Percentiles rank a stretch among this genome's conserved stretches.
Evolutionary conservation across 139 green algal genomes (phyloP).

Genomic region (Coccomyxa sp.): DNA sequence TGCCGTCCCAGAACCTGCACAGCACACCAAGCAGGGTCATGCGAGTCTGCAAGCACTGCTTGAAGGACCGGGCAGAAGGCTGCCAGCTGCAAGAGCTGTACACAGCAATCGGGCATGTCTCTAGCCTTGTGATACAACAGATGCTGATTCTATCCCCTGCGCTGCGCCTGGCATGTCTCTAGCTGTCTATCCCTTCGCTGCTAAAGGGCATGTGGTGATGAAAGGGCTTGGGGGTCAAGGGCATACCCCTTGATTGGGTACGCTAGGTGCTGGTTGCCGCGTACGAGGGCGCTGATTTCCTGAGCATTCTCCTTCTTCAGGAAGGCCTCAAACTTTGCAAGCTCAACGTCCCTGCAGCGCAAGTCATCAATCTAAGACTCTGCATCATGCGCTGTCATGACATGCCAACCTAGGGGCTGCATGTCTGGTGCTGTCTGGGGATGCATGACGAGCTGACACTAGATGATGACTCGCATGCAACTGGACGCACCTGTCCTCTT

Average conservation of each 20-base stretch:
- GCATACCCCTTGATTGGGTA: slow-evolving; percentile 83
- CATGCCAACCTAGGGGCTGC: neutral
- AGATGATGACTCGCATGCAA: neutral
- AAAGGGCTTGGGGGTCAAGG: neutral
- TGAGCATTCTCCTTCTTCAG: slow-evolving; percentile 71
- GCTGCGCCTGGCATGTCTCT: too few relatives aligned
- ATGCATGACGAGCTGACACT: neutral
- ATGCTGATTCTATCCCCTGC: too few relatives aligned
- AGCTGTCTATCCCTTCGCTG: neutral
- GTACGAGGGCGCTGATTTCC: slow-evolving; percentile 66
- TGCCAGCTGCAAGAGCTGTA: neutral
- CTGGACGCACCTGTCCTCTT: slow-evolving; percentile 64
- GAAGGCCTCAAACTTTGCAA: slow-evolving; percentile 90
- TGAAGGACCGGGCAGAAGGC: neutral
- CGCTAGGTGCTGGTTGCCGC: slow-evolving; percentile 58
- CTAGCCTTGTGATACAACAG: neutral
- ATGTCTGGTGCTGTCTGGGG: neutral
- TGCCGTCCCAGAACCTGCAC: slow-evolving; percentile 72
- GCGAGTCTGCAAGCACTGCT: neutral
- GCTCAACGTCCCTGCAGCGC: slow-evolving; percentile 67
- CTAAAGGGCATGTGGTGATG: too few relatives aligned
- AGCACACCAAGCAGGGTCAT: neutral
- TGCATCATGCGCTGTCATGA: neutral
- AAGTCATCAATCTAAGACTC: neutral
- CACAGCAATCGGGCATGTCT: neutral